Conservation (phyloP, 2,329 filamentous ascomycete species). For the Gnomoniopsis smithogilvyi region DNA sequence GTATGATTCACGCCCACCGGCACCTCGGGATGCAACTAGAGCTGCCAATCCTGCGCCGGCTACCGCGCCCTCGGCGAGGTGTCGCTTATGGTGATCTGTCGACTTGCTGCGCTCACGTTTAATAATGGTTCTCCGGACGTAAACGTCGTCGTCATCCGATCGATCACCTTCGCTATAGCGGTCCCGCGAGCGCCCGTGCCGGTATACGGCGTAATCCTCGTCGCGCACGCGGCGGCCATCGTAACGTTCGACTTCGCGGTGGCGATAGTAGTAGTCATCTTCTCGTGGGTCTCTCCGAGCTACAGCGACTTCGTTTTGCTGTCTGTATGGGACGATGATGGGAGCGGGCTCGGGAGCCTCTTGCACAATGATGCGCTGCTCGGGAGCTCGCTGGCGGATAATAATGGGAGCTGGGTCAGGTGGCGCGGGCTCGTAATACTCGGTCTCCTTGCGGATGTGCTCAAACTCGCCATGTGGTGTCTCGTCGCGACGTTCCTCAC, state of each 20-base stretch:
- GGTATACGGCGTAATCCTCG: constrained; percentile 31
- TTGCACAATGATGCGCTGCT: constrained; percentile 60
- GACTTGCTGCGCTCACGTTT: constrained; percentile 50
- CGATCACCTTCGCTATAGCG: constrained; percentile 31
- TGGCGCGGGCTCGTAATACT: constrained; percentile 54
- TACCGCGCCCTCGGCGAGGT: constrained; percentile 62
- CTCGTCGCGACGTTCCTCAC: constrained; percentile 47
- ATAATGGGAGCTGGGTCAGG: constrained; percentile 46
- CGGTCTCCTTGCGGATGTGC: constrained; percentile 58
- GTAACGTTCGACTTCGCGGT: constrained; percentile 41
- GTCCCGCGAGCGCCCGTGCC: constrained; percentile 35
- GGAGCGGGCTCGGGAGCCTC: constrained; percentile 53
- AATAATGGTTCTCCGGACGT: constrained; percentile 41
- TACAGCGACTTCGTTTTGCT: constrained; percentile 33
- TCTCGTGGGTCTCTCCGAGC: constrained; percentile 32
- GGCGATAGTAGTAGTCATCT: constrained; percentile 50
- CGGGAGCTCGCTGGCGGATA: constrained; percentile 52
- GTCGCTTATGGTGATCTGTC: constrained; percentile 49
- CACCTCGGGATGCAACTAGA: constrained; percentile 53
- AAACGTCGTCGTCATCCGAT: constrained; percentile 40
- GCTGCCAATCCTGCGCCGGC: constrained; percentile 61
- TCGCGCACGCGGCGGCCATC: constrained; percentile 29
- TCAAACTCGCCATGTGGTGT: constrained; percentile 48
- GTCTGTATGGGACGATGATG: constrained; percentile 45
- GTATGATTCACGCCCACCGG: constrained; percentile 36